phyloP scores from a whole-genome alignment of 176 grass and related monocot species.

The Olyra latifolia region DNA sequence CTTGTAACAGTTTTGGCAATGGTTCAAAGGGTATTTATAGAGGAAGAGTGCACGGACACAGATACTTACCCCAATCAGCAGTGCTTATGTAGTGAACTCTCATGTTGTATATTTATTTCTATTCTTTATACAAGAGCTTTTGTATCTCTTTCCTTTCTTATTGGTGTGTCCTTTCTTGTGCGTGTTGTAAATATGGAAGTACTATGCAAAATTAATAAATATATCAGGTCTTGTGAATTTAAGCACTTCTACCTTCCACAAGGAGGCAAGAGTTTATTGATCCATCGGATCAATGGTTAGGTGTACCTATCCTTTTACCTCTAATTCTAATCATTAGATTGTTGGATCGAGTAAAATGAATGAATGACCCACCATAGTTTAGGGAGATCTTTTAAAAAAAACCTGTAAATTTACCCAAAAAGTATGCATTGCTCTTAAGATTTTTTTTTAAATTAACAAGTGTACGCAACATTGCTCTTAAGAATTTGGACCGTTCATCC shows the following conservation, averaged over 20 bases:
- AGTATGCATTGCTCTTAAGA: background rate
- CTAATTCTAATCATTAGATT: too few relatives aligned
- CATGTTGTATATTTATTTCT: conserved; percentile 39
- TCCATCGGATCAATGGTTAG: too few relatives aligned
- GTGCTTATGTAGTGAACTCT: conserved; percentile 22
- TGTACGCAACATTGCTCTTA: too few relatives aligned
- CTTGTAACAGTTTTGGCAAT: conserved; percentile 23
- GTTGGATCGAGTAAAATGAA: too few relatives aligned
- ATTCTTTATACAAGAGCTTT: conserved; percentile 10
- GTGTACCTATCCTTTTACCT: too few relatives aligned
- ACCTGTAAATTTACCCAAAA: background rate
- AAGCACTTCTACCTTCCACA: too few relatives aligned
- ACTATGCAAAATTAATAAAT: background rate
- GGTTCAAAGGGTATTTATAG: conserved; percentile 1
- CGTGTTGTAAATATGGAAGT: conserved; percentile 36
- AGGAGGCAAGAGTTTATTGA: too few relatives aligned
- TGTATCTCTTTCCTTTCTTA: conserved; percentile 3
- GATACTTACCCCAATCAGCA: conserved; percentile 1
- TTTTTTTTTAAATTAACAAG: too few relatives aligned
- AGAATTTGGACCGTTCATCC: background rate
- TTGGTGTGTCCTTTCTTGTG: background rate
- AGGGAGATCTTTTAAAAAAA: too few relatives aligned
- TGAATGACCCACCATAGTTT: too few relatives aligned
- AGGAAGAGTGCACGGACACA: conserved; percentile 3
- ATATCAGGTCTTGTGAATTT: background rate